Base-by-base conservation (phyloP, 176 grass and related monocot species). In the Canna indica region DNA sequence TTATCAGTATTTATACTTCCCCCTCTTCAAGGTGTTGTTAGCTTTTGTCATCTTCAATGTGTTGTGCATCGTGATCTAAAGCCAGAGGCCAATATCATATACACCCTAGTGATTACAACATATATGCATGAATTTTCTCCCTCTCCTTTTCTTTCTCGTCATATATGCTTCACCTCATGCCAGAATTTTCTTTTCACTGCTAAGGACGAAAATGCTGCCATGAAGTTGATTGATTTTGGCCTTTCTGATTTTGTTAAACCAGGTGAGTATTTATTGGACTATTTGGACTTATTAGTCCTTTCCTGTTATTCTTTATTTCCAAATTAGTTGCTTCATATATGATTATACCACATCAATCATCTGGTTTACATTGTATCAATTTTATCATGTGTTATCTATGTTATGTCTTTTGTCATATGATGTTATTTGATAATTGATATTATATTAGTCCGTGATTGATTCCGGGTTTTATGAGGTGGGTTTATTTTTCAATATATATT, bases 41-140 rank as follows among this genome's bases (percentile, higher is more conserved):
- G 81, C 61, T 90, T 90, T 83, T 90, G 78, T 70, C 88, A 90
- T 78, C 88, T 90, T 81, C 88, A 90, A 45, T 81, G 88, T 66
- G 83, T 86, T 83, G 83, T 90, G 53, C 88, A 90, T 48, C 81
- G 88, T 60, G 88, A 90, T 90, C 60, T 83, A 73, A 90, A 90
- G 71, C 88, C 88, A 76, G 83, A 90, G 83, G 88, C 86, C 61
- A 73, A 18, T 48, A 44, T 42, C n/a, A 24, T 64, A 27, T 39
- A 63, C 71, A 69, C 17, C 45, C 57, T 29, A 2, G 73, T 41
- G 56, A 64, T 65, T 75, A 9, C 22, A 61, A 15, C 26, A 66
- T 32, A 39, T 30, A 62, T 28, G 15, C 15, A 27, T 29, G 25
- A 30, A 61, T 25, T 61, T 30, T 31, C 31, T 61, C 28, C 59